phyloP scores from a whole-genome alignment of 192 early-diverging fungal species.

The Backusella liffmaniae region DNA sequence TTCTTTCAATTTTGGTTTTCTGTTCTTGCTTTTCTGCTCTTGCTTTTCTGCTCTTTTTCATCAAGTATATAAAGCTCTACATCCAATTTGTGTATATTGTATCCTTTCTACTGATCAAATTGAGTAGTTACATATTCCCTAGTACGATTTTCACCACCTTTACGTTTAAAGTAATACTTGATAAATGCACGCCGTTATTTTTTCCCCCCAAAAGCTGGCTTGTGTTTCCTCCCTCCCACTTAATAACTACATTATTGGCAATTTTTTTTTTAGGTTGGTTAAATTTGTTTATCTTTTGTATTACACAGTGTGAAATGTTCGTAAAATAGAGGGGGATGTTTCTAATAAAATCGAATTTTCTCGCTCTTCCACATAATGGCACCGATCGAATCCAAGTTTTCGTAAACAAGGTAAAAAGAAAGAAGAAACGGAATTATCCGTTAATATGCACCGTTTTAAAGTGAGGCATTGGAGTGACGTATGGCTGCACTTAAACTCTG shows the following conservation, averaged over 20 bases:
- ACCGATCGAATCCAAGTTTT: background rate
- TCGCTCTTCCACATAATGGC: background rate
- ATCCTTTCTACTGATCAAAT: no score
- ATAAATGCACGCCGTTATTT: no score
- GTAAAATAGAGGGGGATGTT: background rate
- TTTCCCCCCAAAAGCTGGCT: background rate
- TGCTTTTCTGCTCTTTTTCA: no score
- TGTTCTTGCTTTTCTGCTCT: no score
- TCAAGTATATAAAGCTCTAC: no score
- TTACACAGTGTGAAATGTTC: background rate
- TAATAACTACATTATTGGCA: background rate
- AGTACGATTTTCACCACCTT: background rate
- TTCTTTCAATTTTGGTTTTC: no score
- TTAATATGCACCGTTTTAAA: background rate
- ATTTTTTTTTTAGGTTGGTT: background rate
- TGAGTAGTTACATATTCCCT: no score
- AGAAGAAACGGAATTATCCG: background rate
- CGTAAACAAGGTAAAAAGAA: background rate
- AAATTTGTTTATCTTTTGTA: background rate
- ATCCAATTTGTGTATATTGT: no score
- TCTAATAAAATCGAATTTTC: background rate
- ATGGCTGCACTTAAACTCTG: background rate
- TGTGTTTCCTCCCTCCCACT: background rate
- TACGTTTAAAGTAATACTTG: background rate
- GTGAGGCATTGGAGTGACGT: background rate